phyloP scores from a whole-genome alignment of 768 basidiomycete species.

The Fistulinella prunicolor region DNA sequence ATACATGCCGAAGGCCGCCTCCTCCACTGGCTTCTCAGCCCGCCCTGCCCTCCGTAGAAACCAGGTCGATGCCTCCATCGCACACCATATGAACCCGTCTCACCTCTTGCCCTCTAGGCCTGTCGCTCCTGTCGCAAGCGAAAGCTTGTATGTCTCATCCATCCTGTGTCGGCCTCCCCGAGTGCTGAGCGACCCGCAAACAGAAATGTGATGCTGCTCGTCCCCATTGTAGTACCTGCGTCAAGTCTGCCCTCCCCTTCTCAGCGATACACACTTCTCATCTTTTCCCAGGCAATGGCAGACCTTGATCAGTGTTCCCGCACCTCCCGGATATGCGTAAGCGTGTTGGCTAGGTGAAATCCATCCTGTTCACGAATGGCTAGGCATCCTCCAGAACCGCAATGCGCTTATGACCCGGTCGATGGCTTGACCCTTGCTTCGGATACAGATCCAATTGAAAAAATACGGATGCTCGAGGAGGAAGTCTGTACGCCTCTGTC shows the following conservation, averaged over 20 bases:
- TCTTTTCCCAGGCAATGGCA: conserved; percentile 65
- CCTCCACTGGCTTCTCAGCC: conserved; percentile 32
- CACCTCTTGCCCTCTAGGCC: conserved; percentile 43
- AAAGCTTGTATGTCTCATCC: conserved; percentile 61
- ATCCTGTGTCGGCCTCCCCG: not conserved
- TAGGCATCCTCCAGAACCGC: conserved; percentile 83
- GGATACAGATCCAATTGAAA: conserved; percentile 75
- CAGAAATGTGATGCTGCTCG: conserved; percentile 89
- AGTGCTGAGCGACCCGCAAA: conserved; percentile 9
- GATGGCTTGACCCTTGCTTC: conserved; percentile 76
- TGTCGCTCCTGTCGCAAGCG: conserved; percentile 80
- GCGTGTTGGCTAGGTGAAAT: conserved; percentile 21
- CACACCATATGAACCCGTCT: conserved; percentile 8
- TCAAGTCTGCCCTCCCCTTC: conserved; percentile 55
- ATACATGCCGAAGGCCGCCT: conserved; percentile 65
- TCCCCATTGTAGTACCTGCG: conserved; percentile 81
- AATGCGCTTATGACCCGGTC: conserved; percentile 83
- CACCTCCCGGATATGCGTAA: conserved; percentile 82
- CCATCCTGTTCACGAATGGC: conserved; percentile 8
- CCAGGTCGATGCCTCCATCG: conserved; percentile 45
- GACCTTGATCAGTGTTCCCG: conserved; percentile 76
- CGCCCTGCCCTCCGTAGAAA: conserved; percentile 75
- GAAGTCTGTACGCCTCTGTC: conserved; percentile 57
- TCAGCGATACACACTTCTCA: conserved; percentile 6
- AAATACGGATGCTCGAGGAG: conserved; percentile 72